Evolutionary conservation across 768 basidiomycete species (phyloP).

Genomic region (Boletus eberwhitei): DNA sequence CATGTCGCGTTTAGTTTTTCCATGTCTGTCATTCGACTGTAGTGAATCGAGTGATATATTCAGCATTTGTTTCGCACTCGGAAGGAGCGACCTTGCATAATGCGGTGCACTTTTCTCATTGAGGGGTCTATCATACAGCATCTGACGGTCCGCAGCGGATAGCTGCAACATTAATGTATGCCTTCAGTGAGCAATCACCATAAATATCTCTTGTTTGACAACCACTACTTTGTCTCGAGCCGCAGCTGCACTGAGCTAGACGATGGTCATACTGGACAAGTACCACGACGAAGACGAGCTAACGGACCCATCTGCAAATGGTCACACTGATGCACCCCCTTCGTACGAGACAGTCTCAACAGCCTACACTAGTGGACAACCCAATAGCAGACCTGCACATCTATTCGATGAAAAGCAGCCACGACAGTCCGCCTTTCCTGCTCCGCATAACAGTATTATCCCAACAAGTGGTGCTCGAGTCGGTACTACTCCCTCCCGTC

Average conservation of each 20-base stretch:
- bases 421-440: not conserved
- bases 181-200: not conserved
- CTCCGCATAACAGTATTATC: not conserved
- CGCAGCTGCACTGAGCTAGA: not conserved
- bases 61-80: not conserved
- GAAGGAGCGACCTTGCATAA: not conserved
- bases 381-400: not conserved
- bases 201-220: not conserved
- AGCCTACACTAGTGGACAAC: not conserved
- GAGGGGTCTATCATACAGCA: constrained; percentile 1
- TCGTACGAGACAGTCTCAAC: constrained; percentile 23
- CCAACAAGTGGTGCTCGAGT: not conserved
- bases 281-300: constrained; percentile 10
- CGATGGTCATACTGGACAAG: constrained; percentile 25
- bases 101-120: constrained; percentile 48
- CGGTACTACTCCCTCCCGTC: not conserved
- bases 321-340: constrained; percentile 17
- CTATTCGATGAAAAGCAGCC: constrained; percentile 13
- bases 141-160: not conserved
- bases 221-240: not conserved
- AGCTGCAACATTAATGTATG: not conserved
- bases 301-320: not conserved
- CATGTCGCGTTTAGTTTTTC: not conserved
- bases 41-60: not conserved
- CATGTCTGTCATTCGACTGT: not conserved